These are phyloP conservation scores for Ramaria sp. DNA, from an alignment of 768 basidiomycete genomes.

Conservation along the genomic window DNA sequence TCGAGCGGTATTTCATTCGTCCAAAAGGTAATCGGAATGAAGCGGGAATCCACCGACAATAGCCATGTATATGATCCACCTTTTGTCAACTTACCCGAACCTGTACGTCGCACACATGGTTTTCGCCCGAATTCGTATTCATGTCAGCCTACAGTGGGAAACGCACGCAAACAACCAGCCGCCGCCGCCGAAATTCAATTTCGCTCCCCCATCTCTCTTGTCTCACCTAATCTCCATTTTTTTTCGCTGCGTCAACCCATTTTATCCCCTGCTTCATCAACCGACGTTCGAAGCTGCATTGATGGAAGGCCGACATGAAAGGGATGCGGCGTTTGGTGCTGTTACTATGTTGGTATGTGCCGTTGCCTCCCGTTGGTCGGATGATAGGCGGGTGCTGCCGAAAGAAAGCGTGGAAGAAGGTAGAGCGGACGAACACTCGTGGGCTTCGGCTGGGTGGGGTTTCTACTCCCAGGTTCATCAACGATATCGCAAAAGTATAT, in stretches of 20 bases:
- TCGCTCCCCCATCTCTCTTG: constrained; percentile 58
- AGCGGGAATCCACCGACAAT: background rate
- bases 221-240: constrained; percentile 51
- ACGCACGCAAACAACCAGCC: constrained; percentile 24
- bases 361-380: constrained; percentile 19
- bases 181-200: constrained; percentile 27
- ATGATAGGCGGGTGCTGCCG: constrained; percentile 21
- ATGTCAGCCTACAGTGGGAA: constrained; percentile 48
- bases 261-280: constrained; percentile 60
- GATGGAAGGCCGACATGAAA: constrained; percentile 39
- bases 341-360: constrained; percentile 60
- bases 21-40: background rate
- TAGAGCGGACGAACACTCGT: constrained; percentile 46
- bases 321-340: constrained; percentile 48
- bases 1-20: background rate
- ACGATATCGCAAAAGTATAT: background rate
- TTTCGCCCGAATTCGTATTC: background rate
- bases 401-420: constrained; percentile 11
- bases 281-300: constrained; percentile 60
- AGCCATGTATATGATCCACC: background rate
- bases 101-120: constrained; percentile 1
- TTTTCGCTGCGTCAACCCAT: constrained; percentile 49
- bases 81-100: background rate
- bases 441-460: constrained; percentile 39
- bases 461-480: constrained; percentile 12